These are phyloP conservation scores for Macadamia tetraphylla DNA, from an alignment of 164 flowering plant species.

Conservation along the genomic window DNA sequence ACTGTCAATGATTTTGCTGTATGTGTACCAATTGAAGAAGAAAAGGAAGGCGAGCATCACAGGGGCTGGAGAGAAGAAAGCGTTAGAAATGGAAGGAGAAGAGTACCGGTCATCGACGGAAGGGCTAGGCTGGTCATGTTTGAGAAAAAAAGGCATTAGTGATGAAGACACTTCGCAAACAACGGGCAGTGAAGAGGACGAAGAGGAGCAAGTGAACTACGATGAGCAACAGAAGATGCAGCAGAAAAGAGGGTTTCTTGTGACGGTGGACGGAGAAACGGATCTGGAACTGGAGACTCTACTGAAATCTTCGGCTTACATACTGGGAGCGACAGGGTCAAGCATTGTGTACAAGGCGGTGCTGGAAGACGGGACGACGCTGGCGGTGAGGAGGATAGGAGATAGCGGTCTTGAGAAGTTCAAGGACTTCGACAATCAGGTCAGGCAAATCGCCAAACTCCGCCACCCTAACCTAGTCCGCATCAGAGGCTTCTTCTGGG, in stretches of 20 bases:
- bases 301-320: slow-evolving; percentile 88
- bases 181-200: slow-evolving; percentile 13
- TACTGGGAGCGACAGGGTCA: slow-evolving; percentile 79
- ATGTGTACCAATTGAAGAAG: slow-evolving; percentile 39
- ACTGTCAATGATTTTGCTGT: slow-evolving; percentile 43
- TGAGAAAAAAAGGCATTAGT: slow-evolving; percentile 16
- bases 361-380: slow-evolving; percentile 53
- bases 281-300: slow-evolving; percentile 77
- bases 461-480: slow-evolving; percentile 83
- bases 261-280: slow-evolving; percentile 67
- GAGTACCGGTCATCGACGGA: slow-evolving; percentile 7
- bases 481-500: slow-evolving; percentile 87
- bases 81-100: slow-evolving; percentile 6
- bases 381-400: slow-evolving; percentile 80
- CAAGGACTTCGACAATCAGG: slow-evolving; percentile 77
- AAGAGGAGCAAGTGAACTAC: slow-evolving; percentile 14
- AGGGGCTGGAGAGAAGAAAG: slow-evolving; percentile 3
- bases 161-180: slow-evolving; percentile 43
- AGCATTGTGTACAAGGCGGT: slow-evolving; percentile 96
- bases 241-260: slow-evolving; percentile 43
- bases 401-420: slow-evolving; percentile 58
- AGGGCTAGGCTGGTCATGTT: slow-evolving; percentile 33
- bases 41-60: slow-evolving; percentile 15
- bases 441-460: slow-evolving; percentile 61
- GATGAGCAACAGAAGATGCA: slow-evolving; percentile 13